Evolutionary conservation across 2,329 filamentous ascomycete genomes (phyloP), one percentile per base, ranked within the genome.

Genomic region (Leptographium flavum): DNA sequence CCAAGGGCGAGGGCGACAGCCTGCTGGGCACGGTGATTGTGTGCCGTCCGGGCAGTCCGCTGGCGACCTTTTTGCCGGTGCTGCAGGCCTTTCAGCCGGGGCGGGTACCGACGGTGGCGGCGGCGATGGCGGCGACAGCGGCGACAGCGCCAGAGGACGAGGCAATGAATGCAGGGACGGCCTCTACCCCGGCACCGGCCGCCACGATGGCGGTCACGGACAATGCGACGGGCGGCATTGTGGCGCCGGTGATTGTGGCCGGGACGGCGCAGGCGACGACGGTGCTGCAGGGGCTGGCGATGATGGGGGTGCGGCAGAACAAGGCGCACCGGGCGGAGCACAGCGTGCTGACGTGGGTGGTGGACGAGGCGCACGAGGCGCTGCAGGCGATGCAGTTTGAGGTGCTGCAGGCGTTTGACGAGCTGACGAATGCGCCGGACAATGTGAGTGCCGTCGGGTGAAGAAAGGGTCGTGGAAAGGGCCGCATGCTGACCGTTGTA

Each of bases 231-330:
- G 84, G 85, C 4, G 87, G 86, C 7, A 86, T 94, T 39, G 79
- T 87, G 14, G 85, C 83, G 21, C 85, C 85, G 0, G 76, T 92
- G 9, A 82, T 93, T 11, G 82, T 92, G 39, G 79, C 81, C 2
- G 71, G 81, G 0, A 73, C 74, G 2, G 71, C 77, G 1, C 83
- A 85, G 25, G 79, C 73, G 0, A 61, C 92, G 27, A 35, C 39
- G 11, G 36, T 90, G 48, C 56, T 77, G 14, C 86, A 93, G 62
- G 86, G 86, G 0, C 63, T 94, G 51, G 82, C 86, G 14, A 63
- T 93, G 49, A 76, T 94, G 64, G 85, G 83, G 1, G 78, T 92
- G 55, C 75, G 83, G 47, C 86, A 92, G 63, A 83, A 87, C 60
- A 90, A 88, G 61, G 75, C 75, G 53, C 76, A 88, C 57, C 84